Percentiles rank a stretch among this genome's conserved stretches.
These are phyloP conservation scores for Poteriospumella lacustris DNA, from an alignment of 108 stramenopile genomes.

Conservation along the genomic window DNA sequence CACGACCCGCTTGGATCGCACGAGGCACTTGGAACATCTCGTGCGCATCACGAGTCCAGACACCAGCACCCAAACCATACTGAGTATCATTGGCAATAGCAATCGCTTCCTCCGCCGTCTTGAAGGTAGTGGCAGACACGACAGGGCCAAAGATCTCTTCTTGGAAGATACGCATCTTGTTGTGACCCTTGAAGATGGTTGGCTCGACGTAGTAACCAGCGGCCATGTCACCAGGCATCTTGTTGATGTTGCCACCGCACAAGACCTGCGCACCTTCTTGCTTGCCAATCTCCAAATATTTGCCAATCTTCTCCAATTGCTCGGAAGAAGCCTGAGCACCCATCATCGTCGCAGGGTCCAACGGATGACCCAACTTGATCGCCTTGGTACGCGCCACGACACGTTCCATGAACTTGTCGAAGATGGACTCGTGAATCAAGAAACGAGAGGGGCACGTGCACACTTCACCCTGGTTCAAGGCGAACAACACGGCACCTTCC, in stretches of 20 bases:
- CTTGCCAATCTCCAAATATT: constrained; percentile 34
- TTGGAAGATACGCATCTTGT: constrained; percentile 33
- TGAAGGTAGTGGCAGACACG: constrained; percentile 15
- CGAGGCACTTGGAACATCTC: constrained; percentile 9
- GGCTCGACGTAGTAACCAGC: constrained; percentile 30
- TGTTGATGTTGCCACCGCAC: constrained; percentile 12
- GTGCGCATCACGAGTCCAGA: constrained; percentile 35
- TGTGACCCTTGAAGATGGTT: constrained; percentile 33
- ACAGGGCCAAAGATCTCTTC: constrained; percentile 53
- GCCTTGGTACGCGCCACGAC: constrained; percentile 24
- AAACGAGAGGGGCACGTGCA: constrained; percentile 49
- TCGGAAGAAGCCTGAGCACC: constrained; percentile 36
- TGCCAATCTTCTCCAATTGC: constrained; percentile 36
- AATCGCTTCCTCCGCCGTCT: constrained; percentile 17
- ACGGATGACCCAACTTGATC: constrained; percentile 45
- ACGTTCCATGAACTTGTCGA: constrained; percentile 38
- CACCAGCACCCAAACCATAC: constrained; percentile 30
- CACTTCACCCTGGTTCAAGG: constrained; percentile 48
- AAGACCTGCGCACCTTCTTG: constrained; percentile 32
- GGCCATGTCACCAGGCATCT: not conserved
- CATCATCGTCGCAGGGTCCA: constrained; percentile 40
- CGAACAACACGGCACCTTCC: constrained; percentile 36
- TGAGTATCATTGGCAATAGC: constrained; percentile 11
- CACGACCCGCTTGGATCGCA: not conserved
- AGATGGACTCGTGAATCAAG: constrained; percentile 44